Evolutionary conservation across 257 asterid genomes (phyloP).

Genomic region (Nicotiana tabacum): DNA sequence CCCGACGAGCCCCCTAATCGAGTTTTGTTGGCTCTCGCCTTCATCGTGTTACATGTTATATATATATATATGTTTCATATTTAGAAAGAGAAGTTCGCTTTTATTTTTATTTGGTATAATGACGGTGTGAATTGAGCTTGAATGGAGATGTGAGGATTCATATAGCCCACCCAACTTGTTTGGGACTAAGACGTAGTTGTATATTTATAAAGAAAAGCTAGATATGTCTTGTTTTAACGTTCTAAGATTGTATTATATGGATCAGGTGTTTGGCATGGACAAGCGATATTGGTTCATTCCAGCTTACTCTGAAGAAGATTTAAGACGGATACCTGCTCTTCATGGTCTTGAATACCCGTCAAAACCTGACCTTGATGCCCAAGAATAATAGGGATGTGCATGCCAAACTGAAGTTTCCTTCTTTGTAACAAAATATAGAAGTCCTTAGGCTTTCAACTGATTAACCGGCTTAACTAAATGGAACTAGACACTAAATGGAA

Average conservation of each 20-base stretch:
- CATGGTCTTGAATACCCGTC: conserved; percentile 68
- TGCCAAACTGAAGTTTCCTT: not conserved
- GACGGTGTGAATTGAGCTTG: too few species aligned
- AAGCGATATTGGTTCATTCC: conserved; percentile 56
- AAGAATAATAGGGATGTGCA: conserved; percentile 31
- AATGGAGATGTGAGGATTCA: too few species aligned
- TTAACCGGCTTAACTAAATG: not conserved
- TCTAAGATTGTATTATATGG: not conserved
- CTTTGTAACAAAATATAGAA: not conserved
- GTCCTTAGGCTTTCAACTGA: not conserved
- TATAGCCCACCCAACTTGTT: too few species aligned
- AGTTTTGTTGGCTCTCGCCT: not conserved
- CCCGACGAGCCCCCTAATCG: not conserved
- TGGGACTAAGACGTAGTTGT: too few species aligned
- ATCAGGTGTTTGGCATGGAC: conserved; percentile 61
- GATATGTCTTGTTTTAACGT: not conserved
- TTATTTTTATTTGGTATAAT: too few species aligned
- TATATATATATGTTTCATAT: not conserved
- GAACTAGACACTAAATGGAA: not conserved
- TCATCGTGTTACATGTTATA: not conserved
- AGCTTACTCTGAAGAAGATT: conserved; percentile 54
- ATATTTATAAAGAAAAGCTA: not conserved
- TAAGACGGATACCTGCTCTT: conserved; percentile 58
- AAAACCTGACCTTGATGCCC: conserved; percentile 47
- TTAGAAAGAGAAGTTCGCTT: too few species aligned